Evolutionary conservation across 192 early-diverging fungal genomes (phyloP), one percentile per base, ranked within the genome.

Genomic region (Coemansia sp.): DNA sequence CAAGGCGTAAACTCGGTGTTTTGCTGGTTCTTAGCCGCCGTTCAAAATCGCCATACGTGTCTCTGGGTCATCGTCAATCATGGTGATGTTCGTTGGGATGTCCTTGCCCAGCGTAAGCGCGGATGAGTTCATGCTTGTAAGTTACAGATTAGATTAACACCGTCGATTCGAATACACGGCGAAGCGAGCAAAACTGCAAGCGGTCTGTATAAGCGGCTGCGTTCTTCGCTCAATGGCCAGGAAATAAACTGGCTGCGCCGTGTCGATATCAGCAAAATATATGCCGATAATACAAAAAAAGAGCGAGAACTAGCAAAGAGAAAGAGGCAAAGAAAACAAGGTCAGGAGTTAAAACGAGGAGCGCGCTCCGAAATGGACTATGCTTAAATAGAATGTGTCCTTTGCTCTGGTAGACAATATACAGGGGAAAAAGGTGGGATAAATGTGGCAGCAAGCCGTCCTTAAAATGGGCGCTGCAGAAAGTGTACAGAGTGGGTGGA

Each of bases 41-140:
- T 66, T 81, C 51, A 78, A 29, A 1, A 79, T 36, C 42, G 69
- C 65, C 40, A 59, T 22, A 27, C 82, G 73, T 10, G 82, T 84
- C 51, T 84, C 82, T 8, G 62, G 60, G 61, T 84, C 82, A 65
- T 84, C 82, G 43, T 84, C 82, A 46, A 84, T 79, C 13, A 84
- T 73, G n/a, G 67, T 74, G 38, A 84, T 79, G 65, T 84, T 84
- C 31, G 74, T 84, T 2, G 77, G 77, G 42, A 84, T 79, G 57
- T 84, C 82, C 68, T 84, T 84, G 62, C 27, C 46, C 65, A 68
- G 54, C 1, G 10, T 27, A 49, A 24, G 33, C 51, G 12, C 72
- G 11, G 12, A 40, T 2, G 59, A 54, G 24, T 51, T 13, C 55
- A 46, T 59, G 15, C 16, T 57, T 57, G 38, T 16, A 18, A 3